Evolutionary conservation across 805 yeast genomes (phyloP), one percentile per base, ranked within the genome.

Genomic region (Wickerhamomyces xylosicus): DNA sequence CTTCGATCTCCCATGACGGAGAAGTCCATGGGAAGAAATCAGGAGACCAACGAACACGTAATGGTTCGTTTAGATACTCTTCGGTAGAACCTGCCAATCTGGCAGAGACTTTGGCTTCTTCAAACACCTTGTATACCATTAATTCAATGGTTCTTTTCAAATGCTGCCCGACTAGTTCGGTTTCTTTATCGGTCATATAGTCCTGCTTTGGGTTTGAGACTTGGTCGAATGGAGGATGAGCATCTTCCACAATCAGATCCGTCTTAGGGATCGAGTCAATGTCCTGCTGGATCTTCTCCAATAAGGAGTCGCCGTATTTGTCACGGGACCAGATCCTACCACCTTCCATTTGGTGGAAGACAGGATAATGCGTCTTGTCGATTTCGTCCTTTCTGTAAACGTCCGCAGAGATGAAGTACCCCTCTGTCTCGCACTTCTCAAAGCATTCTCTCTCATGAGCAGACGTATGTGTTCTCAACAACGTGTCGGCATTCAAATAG

Each of bases 21-120:
- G 95, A 77, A 3, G 98, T 92, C 97, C 97, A 92, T 3, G 98
- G 98, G 65, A 92, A 92, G 53, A 79, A 85, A 0, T 92, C 95
- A 52, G 85, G 94, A 27, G 87, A 82, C 98, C 98, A 92, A 49
- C 97, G 71, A 16, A 89, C 84, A 53, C 74, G 79, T 44, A 92
- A 67, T 6, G 95, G 95, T 48, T 79, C 81, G 42, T 76, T 70
- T 45, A 79, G 58, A 48, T 77, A 80, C 5, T 71, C 76, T 39
- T 72, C 77, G 2, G 66, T 60, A 2, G 75, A 66, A 0, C 87
- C 87, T 0, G 81, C 77, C 17, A 65, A 49, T 41, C 69, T 64
- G 5, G 85, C 83, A 2, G 82, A 71, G 37, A 64, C 68, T 39
- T 72, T 71, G 14, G 90, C 90, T 37, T 72, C 72, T 46, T 77